phyloP scores from a whole-genome alignment of 305 asterid genomes.

The Striga hermonthica region DNA sequence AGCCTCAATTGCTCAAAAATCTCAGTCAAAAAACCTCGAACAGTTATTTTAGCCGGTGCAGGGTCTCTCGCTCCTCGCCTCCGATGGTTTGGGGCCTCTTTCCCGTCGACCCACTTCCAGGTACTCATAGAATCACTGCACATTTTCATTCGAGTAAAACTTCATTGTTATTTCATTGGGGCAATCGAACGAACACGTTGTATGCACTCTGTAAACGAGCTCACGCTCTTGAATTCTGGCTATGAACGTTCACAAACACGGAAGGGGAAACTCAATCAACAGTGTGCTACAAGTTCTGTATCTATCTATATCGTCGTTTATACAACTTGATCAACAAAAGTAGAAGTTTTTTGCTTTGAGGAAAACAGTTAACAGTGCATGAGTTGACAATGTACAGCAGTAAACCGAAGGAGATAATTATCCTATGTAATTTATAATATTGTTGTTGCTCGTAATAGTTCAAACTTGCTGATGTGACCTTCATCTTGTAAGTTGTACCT shows the following conservation, averaged over 20 bases:
- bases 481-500: neutral
- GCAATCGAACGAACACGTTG: slow-evolving; percentile 35
- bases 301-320: neutral
- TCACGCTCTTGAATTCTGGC: slow-evolving; percentile 10
- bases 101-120: slow-evolving; percentile 83
- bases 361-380: slow-evolving; percentile 7
- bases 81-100: slow-evolving; percentile 90
- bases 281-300: neutral
- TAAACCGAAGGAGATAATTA: neutral
- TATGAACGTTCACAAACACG: neutral
- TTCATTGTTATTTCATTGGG: slow-evolving; percentile 7
- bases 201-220: slow-evolving; percentile 11
- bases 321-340: slow-evolving; percentile 9
- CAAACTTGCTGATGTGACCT: neutral
- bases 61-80: slow-evolving; percentile 9
- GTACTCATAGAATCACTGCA: slow-evolving; percentile 31
- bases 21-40: too few relatives aligned
- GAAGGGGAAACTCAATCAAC: neutral
- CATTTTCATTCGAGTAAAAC: neutral
- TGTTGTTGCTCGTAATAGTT: neutral
- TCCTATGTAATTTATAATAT: neutral
- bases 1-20: too few relatives aligned
- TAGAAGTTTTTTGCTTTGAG: neutral
- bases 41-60: too few relatives aligned
- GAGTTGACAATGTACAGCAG: neutral